These are phyloP conservation scores for Micromonas pusilla DNA, from an alignment of 139 green algal genomes.

Conservation along the genomic window DNA sequence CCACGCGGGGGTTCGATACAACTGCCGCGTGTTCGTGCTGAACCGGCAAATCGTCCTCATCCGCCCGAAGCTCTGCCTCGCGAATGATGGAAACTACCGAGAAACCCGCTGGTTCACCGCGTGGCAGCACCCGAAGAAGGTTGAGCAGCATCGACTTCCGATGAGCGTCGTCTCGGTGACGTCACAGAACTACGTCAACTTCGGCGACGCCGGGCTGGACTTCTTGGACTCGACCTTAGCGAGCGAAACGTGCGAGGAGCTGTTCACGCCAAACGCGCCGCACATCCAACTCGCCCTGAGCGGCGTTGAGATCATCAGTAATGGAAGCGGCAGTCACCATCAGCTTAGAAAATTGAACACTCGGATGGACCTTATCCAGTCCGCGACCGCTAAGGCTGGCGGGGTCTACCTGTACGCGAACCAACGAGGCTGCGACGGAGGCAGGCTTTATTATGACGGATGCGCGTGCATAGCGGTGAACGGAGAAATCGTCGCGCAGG, in stretches of 20 bases:
- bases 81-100: slow-evolving; percentile 96
- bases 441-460: slow-evolving; percentile 82
- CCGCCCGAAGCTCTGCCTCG: slow-evolving; percentile 85
- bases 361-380: slow-evolving; percentile 77
- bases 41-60: slow-evolving; percentile 78
- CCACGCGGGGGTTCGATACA: slow-evolving; percentile 83
- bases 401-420: slow-evolving; percentile 98
- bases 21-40: slow-evolving; percentile 80
- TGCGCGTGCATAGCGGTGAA: slow-evolving; percentile 77
- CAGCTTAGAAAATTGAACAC: slow-evolving; percentile 68
- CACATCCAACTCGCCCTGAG: slow-evolving; percentile 46
- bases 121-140: slow-evolving; percentile 50
- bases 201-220: slow-evolving; percentile 72
- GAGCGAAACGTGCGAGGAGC: slow-evolving; percentile 56
- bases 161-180: slow-evolving; percentile 42
- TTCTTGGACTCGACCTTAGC: slow-evolving; percentile 56
- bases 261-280: slow-evolving; percentile 79
- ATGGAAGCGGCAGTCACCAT: slow-evolving; percentile 89
- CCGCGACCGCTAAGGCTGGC: slow-evolving; percentile 75
- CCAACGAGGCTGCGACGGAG: slow-evolving; percentile 91
- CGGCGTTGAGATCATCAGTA: slow-evolving; percentile 87
- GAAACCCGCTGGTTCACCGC: slow-evolving; percentile 69
- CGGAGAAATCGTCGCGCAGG: slow-evolving; percentile 79
- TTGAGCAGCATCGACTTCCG: slow-evolving; percentile 69
- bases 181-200: slow-evolving; percentile 60